Evolutionary conservation across 768 basidiomycete species (phyloP), one percentile per base, ranked within the genome.

Genomic region (Boletus sp.): DNA sequence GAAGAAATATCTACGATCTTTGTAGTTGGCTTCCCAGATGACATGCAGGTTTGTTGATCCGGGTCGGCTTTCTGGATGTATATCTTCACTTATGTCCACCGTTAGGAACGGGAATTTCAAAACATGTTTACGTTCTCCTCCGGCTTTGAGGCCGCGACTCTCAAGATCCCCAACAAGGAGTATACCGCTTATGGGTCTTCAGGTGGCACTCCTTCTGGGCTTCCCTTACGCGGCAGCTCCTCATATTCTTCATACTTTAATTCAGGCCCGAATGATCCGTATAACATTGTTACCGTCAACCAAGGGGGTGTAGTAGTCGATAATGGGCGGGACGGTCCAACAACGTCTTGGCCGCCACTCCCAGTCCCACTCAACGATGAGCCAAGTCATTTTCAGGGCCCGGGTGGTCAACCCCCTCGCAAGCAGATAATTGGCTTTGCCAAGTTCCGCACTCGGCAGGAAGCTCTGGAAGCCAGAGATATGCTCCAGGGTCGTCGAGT

Each of bases 391-490:
- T 72, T 64, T 35, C 70, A 71, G 35, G 69, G 64, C 2, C 62
- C 68, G 0, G 63, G 65, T 34, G 64, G 68, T 11, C 66, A 74
- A 17, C 80, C 84, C 4, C 86, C 89, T 35, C 83, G 94, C 59
- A 94, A 95, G 71, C 97, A 98, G 67, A 98, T 95, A 57, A 99
- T 99, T 42, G 97, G 97, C 0, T 99, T 99, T 65, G 97, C 97
- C 47, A 93, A 97, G 70, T 99, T 99, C 75, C 81, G 85, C 50
- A 85, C 90, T 32, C 81, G 93, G 25, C 82, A 85, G 43, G 92
- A 95, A 63, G 97, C 97, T 0, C 70, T 97, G 2, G 83, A 83
- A 13, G 97, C 97, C 9, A 78, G 90, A 37, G 96, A 98, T 64
- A 79, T 84, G 7, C 76, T 99, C 6, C 93, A 95, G 68, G 94